These are phyloP conservation scores for Petunia axillaris DNA, from an alignment of 257 asterid genomes.

Conservation along the genomic window DNA sequence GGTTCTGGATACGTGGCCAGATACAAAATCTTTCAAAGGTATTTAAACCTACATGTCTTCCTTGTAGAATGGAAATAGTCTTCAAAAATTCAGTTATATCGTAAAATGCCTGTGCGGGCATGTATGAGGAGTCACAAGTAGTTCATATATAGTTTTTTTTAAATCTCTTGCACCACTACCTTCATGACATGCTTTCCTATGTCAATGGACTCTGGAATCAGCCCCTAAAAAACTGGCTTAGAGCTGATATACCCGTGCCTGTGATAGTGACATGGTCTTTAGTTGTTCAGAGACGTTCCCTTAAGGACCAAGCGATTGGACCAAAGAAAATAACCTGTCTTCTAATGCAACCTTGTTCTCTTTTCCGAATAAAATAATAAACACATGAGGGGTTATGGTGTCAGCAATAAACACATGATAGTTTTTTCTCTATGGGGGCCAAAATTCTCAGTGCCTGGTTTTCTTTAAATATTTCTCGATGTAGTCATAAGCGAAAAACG, in stretches of 20 bases:
- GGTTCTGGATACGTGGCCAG: slow-evolving; percentile 68
- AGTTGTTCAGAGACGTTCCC: neutral
- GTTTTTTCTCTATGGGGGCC: neutral
- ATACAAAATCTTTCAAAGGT: slow-evolving; percentile 83
- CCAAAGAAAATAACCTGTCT: neutral
- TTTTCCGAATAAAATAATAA: neutral
- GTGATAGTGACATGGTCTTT: neutral
- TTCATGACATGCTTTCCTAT: slow-evolving; percentile 7
- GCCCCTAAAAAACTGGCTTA: neutral
- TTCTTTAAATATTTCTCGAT: too few relatives aligned
- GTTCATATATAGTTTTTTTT: neutral
- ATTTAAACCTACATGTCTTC: slow-evolving; percentile 23
- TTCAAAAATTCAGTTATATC: neutral
- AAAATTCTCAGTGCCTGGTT: too few relatives aligned
- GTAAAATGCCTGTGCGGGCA: neutral
- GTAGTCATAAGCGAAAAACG: too few relatives aligned
- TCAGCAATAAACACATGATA: neutral
- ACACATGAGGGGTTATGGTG: neutral
- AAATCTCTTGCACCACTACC: neutral
- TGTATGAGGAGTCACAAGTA: neutral
- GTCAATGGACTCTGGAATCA: slow-evolving; percentile 18
- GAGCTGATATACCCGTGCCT: neutral
- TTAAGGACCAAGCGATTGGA: neutral
- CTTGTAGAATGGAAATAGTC: neutral
- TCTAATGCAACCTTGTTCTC: neutral